Base-by-base conservation (phyloP, 208 protist genomes). In the Crithidia sp. region DNA sequence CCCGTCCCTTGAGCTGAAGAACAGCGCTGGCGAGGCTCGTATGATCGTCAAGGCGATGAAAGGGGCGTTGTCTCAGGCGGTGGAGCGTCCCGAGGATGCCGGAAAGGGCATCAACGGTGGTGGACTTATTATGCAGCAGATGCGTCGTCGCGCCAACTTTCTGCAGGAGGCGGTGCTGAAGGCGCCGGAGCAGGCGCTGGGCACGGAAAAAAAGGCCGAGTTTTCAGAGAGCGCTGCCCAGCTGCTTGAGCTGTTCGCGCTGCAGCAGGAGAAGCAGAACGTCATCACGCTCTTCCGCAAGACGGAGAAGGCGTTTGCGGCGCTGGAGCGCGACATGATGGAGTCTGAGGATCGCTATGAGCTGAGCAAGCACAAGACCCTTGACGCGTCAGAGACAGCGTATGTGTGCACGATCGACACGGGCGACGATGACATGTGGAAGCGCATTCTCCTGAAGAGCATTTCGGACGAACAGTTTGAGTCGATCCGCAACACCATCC, bases 401-500 rank as follows among this genome's bases (percentile, higher is more conserved):
- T 94, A 84, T 70, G 83, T 95, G 43, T 94, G 87, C 70, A 95
- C 86, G 2, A 76, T 96, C 43, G 92, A 96, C 70, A 86, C 81
- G 7, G 87, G 89, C 41, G 85, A 91, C 52, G 82, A 92, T 13
- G 61, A 47, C 44, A 73, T 86, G 37, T 96, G 92, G 89, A 76
- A 65, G 61, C 72, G 60, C 6, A 41, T 93, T 4, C 67, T 86
- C 6, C 13, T 74, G 19, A 63, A 59, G 60, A 83, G 66, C 52
- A 79, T 86, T n/a, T 74, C 67, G 8, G 65, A 74, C 37, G 78
- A 92, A 55, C 85, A 93, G 67, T 81, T 84, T 47, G 68, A 82
- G 57, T 57, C 66, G 16, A 61, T 95, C 45, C 84, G 82, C 28
- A 82, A 83, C 64, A 80, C 65, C 13, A 79, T 95, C 36, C 71